These are phyloP conservation scores for Fusarium nematophilum DNA, from an alignment of 2,329 filamentous ascomycete species.

Conservation along the genomic window DNA sequence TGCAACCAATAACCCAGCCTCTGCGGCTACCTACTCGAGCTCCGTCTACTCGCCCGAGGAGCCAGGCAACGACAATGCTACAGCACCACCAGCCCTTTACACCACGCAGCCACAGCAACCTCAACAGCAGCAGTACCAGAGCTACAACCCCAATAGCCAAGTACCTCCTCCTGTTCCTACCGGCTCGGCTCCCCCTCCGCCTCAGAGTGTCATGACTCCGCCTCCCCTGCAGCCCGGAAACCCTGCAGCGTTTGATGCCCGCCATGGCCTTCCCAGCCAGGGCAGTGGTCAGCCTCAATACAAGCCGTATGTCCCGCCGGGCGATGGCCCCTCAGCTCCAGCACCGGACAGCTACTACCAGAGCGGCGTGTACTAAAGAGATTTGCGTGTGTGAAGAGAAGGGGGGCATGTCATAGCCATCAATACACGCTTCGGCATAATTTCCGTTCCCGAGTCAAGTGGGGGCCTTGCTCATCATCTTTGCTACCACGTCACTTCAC, in stretches of 20 bases:
- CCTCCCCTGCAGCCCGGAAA: conserved; percentile 60
- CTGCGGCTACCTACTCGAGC: conserved; percentile 57
- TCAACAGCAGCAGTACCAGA: conserved; percentile 54
- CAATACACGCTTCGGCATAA: background rate
- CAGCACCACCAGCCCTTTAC: conserved; percentile 45
- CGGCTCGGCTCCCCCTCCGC: conserved; percentile 47
- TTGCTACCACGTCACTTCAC: background rate
- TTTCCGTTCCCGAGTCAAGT: background rate
- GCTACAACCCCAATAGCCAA: conserved; percentile 53
- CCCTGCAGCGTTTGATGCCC: conserved; percentile 59
- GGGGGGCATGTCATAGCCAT: background rate
- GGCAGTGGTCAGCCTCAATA: conserved; percentile 61
- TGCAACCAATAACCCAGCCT: conserved; percentile 61
- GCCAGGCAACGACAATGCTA: conserved; percentile 42
- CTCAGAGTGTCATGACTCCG: conserved; percentile 51
- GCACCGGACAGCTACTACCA: conserved; percentile 68
- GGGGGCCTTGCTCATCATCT: background rate
- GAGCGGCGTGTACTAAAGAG: conserved; percentile 50
- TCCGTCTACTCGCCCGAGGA: conserved; percentile 64
- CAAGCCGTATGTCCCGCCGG: conserved; percentile 68
- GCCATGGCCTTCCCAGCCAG: conserved; percentile 64
- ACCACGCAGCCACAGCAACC: conserved; percentile 48
- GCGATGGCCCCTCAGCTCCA: conserved; percentile 60
- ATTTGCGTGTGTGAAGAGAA: background rate
- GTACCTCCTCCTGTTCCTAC: conserved; percentile 57